Conservation (phyloP, 2,329 filamentous ascomycete genomes). For the Zasmidium citrigriseum region DNA sequence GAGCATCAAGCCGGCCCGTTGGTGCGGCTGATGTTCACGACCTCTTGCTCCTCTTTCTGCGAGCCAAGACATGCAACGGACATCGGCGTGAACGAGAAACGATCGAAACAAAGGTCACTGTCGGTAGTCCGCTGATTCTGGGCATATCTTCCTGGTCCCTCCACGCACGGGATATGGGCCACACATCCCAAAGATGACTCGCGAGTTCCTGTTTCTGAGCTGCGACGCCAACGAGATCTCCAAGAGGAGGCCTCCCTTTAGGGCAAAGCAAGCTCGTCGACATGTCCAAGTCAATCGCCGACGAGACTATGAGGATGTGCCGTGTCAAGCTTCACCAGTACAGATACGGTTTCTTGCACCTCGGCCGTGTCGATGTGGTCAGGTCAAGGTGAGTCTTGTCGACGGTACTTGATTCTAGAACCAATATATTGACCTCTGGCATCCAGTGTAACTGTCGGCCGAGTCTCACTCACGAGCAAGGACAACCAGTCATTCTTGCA, state of each 20-base stretch:
- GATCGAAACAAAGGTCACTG: too few relatives aligned
- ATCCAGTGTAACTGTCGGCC: not conserved
- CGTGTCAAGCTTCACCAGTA: not conserved
- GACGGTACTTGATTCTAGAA: not conserved
- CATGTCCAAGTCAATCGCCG: not conserved
- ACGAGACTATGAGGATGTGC: not conserved
- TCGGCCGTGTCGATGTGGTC: not conserved
- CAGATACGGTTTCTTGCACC: not conserved
- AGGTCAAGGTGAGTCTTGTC: not conserved
- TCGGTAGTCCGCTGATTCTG: too few relatives aligned
- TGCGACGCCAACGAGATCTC: not conserved
- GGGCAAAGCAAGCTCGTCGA: not conserved
- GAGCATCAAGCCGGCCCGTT: too few relatives aligned
- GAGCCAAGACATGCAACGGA: too few relatives aligned
- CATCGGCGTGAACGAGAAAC: too few relatives aligned
- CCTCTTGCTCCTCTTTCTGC: too few relatives aligned
- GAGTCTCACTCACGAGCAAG: not conserved
- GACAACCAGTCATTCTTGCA: not conserved
- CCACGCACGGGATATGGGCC: too few relatives aligned
- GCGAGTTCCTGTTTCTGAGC: not conserved
- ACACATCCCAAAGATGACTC: too few relatives aligned
- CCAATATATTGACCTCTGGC: too few relatives aligned
- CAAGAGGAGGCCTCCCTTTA: not conserved
- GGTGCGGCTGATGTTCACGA: too few relatives aligned
- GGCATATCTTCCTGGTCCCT: too few relatives aligned